These are phyloP conservation scores for Fusarium abutilonis DNA, from an alignment of 2,329 filamentous ascomycete genomes.

Conservation along the genomic window DNA sequence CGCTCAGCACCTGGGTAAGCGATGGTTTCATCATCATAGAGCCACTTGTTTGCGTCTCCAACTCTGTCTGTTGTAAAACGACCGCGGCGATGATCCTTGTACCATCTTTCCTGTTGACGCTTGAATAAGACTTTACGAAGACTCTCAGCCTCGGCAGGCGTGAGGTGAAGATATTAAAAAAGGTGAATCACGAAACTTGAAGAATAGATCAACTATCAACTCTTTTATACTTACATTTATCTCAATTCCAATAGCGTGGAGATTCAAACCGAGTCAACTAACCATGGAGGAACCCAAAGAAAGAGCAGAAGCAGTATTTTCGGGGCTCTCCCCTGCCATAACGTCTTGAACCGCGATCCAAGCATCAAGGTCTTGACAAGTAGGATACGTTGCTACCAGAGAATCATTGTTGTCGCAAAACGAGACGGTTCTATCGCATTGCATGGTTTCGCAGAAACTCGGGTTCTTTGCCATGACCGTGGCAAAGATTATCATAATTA, in stretches of 20 bases:
- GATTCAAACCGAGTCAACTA: constrained; percentile 9
- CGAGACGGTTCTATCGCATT: constrained; percentile 11
- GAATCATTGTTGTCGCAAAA: constrained; percentile 11
- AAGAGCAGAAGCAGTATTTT: constrained; percentile 17
- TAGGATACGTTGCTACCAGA: constrained; percentile 5
- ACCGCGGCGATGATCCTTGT: constrained; percentile 6
- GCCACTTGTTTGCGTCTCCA: constrained; percentile 17
- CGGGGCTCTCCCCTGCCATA: constrained; percentile 6
- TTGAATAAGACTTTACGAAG: constrained; percentile 14
- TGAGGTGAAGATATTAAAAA: constrained; percentile 8
- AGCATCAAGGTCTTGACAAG: background rate
- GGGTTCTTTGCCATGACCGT: constrained; percentile 11
- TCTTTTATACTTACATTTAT: constrained; percentile 6
- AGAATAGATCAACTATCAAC: too few species aligned
- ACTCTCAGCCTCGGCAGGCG: constrained; percentile 16
- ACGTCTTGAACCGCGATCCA: constrained; percentile 25
- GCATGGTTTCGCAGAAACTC: constrained; percentile 12
- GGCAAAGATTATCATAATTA: constrained; percentile 26
- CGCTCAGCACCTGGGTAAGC: background rate
- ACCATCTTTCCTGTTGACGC: constrained; percentile 17
- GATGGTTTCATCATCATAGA: background rate
- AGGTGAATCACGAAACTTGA: background rate
- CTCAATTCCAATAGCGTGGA: constrained; percentile 19
- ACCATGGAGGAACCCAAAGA: constrained; percentile 10
- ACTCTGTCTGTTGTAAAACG: constrained; percentile 16